Percentiles rank a stretch among this genome's conserved stretches.
Evolutionary conservation across 208 protist species (phyloP).

Genomic region (Leishmania turanica): DNA sequence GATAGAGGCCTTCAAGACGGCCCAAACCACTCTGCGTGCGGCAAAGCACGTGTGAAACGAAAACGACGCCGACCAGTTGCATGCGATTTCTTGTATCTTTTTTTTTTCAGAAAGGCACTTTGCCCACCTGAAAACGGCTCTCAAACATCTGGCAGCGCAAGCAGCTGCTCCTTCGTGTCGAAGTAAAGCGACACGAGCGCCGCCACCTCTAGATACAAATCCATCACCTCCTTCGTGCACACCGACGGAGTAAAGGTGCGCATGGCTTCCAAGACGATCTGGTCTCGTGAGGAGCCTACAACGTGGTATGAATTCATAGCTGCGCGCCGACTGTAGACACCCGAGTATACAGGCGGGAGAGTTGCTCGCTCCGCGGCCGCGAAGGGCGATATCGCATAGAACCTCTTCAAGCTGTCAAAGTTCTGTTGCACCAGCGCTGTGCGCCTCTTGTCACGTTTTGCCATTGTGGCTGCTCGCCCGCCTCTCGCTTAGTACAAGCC

Average conservation of each 20-base stretch:
- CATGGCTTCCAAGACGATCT: conserved; percentile 77
- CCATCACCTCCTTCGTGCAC: conserved; percentile 70
- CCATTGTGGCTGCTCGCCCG: conserved; percentile 13
- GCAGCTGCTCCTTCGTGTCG: conserved; percentile 67
- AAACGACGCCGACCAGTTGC: not conserved
- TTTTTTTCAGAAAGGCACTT: not conserved
- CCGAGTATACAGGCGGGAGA: conserved; percentile 58
- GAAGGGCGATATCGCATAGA: conserved; percentile 64
- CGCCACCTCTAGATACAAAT: conserved; percentile 73
- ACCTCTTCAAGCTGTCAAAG: conserved; percentile 80
- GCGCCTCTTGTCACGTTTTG: conserved; percentile 39
- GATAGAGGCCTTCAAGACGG: not conserved
- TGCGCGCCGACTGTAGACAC: conserved; percentile 70
- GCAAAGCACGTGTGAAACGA: not conserved
- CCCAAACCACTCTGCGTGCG: not conserved
- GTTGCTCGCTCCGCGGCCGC: conserved; percentile 44
- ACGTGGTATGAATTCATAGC: conserved; percentile 67
- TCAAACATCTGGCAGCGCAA: conserved; percentile 39
- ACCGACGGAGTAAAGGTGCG: conserved; percentile 62
- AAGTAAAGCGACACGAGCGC: conserved; percentile 83
- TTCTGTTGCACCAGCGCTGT: conserved; percentile 55
- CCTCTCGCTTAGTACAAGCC: not conserved
- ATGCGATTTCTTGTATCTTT: not conserved
- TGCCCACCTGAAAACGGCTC: not conserved
- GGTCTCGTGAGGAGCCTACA: conserved; percentile 66